These are phyloP conservation scores for Tribonema minus DNA, from an alignment of 108 stramenopile species.

Conservation along the genomic window DNA sequence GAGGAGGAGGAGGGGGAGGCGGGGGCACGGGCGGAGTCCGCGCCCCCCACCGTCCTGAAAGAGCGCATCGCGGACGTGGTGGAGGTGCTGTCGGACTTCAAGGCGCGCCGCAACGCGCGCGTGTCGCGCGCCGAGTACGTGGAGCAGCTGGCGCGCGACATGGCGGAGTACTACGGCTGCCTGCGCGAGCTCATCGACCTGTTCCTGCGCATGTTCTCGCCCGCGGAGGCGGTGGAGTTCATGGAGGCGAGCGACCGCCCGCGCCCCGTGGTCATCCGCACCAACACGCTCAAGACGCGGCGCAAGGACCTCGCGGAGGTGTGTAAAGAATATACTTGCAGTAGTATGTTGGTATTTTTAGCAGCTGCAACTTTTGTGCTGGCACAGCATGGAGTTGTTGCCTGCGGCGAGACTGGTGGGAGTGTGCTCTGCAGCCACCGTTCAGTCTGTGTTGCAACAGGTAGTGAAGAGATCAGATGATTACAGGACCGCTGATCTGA, in stretches of 20 bases:
- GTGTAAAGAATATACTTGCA: too few relatives aligned
- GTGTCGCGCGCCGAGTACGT: conserved; percentile 85
- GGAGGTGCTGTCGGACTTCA: conserved; percentile 82
- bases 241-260: conserved; percentile 88
- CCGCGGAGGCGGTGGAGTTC: conserved; percentile 78
- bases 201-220: conserved; percentile 64
- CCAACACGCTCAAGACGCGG: conserved; percentile 95
- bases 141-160: conserved; percentile 74
- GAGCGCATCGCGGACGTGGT: conserved; percentile 83
- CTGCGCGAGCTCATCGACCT: conserved; percentile 89
- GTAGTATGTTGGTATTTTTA: too few relatives aligned
- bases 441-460: too few relatives aligned
- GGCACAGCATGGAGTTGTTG: too few relatives aligned
- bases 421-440: too few relatives aligned
- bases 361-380: too few relatives aligned
- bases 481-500: too few relatives aligned
- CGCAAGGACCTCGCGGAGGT: conserved; percentile 84
- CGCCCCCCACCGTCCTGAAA: conserved; percentile 76
- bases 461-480: too few relatives aligned
- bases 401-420: too few relatives aligned
- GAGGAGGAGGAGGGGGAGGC: conserved; percentile 15
- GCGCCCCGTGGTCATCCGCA: conserved; percentile 88
- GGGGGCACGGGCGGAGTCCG: conserved; percentile 15
- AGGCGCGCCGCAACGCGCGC: conserved; percentile 69
- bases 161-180: conserved; percentile 92